A percentile compares a stretch with the other conserved stretches of the same genome.
These are phyloP conservation scores for Botrytis deweyae DNA, from an alignment of 2,329 filamentous ascomycete genomes.

Conservation along the genomic window DNA sequence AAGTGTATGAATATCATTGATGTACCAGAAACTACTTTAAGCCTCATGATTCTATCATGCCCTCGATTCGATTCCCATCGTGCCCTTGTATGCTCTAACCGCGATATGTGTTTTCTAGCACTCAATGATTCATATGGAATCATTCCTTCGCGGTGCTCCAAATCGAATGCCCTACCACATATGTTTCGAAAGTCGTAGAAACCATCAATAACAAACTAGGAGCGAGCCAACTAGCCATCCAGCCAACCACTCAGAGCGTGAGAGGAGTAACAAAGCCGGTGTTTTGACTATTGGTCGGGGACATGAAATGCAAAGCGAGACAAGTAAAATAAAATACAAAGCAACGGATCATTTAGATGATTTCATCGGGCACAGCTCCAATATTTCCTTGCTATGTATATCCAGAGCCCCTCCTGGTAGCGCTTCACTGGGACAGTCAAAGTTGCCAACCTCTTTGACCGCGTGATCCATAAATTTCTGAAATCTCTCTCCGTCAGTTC, in stretches of 20 bases:
- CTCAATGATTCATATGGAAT: neutral
- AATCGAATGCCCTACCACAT: neutral
- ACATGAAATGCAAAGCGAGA: neutral
- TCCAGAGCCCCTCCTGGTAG: too few species aligned
- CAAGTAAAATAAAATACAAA: neutral
- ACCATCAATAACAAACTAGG: accelerated
- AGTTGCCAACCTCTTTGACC: neutral
- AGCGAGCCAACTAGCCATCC: neutral
- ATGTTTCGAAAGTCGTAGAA: neutral
- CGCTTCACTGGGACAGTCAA: neutral
- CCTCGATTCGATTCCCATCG: accelerated
- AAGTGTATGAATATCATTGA: neutral
- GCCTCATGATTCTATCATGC: accelerated
- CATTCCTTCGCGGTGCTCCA: neutral
- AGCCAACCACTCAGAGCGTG: neutral
- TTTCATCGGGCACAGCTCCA: accelerated
- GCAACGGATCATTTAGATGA: neutral
- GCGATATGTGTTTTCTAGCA: neutral
- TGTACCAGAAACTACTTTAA: neutral
- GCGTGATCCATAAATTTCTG: neutral
- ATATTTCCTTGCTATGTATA: too few species aligned
- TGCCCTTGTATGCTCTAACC: neutral
- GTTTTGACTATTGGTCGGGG: neutral
- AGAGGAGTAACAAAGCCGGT: neutral
- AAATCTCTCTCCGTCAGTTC: neutral